Conservation (phyloP, 768 basidiomycete genomes). For the Xanthoconium purpureum region DNA sequence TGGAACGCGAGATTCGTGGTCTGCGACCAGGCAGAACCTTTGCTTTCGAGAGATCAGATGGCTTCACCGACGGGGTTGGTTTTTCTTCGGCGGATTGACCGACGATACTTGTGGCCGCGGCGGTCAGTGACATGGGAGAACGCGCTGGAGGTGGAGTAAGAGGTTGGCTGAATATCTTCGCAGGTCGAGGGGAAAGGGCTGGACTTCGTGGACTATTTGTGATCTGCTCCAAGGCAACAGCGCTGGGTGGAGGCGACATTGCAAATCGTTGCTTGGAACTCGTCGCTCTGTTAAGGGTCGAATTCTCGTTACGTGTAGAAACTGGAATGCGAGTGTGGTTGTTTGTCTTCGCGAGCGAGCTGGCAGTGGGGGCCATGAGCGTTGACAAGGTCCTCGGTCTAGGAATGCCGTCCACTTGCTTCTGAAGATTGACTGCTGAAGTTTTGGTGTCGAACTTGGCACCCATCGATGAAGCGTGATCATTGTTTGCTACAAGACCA, state of each 20-base stretch:
- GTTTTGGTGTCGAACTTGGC: slow-evolving; percentile 20
- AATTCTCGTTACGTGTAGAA: slow-evolving; percentile 17
- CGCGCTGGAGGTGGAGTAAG: slow-evolving; percentile 33
- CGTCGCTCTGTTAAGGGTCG: slow-evolving; percentile 7
- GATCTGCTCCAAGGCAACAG: slow-evolving; percentile 29
- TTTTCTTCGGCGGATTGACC: slow-evolving; percentile 3
- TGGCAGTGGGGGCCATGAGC: slow-evolving; percentile 71
- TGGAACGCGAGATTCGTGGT: slow-evolving; percentile 78
- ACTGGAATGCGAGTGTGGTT: slow-evolving; percentile 25
- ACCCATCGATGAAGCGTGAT: slow-evolving; percentile 28
- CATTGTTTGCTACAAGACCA: slow-evolving; percentile 23
- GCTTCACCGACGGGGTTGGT: slow-evolving; percentile 2
- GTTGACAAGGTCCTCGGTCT: slow-evolving; percentile 41
- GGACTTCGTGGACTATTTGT: slow-evolving; percentile 33
- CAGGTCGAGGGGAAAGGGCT: slow-evolving; percentile 11
- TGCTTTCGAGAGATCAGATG: slow-evolving; percentile 23
- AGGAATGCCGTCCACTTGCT: slow-evolving; percentile 9
- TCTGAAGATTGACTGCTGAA: slow-evolving; percentile 6
- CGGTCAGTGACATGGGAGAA: slow-evolving; percentile 28
- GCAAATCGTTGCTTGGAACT: slow-evolving; percentile 15
- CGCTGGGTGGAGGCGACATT: slow-evolving; percentile 13
- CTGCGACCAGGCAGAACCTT: slow-evolving; percentile 47
- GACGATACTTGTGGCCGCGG: slow-evolving; percentile 29
- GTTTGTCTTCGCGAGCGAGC: slow-evolving; percentile 63
- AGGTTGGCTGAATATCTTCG: slow-evolving; percentile 54